Conservation (phyloP, 768 basidiomycete species). For the Trametopsis cervina region DNA sequence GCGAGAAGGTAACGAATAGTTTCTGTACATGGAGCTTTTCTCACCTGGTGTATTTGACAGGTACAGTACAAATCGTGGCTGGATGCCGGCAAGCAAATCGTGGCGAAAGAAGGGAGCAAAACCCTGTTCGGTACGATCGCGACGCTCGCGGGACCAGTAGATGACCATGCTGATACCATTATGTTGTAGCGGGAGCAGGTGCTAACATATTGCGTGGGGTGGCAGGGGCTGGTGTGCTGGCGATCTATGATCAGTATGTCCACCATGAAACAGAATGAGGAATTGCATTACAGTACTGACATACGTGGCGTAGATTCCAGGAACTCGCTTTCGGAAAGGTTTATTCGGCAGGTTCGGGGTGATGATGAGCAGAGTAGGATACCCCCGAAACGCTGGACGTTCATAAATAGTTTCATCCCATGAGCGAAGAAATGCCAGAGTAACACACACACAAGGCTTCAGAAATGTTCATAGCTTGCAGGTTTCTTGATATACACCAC, state of each 20-base stretch:
- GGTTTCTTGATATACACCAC: too few species aligned
- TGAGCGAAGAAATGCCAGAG: too few species aligned
- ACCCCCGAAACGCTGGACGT: too few species aligned
- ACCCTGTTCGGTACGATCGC: constrained; percentile 29
- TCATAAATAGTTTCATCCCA: too few species aligned
- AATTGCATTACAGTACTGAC: not conserved
- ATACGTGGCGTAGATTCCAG: constrained; percentile 27
- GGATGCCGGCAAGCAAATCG: constrained; percentile 33
- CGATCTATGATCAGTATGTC: constrained; percentile 51
- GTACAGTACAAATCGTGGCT: constrained; percentile 32
- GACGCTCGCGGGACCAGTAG: not conserved
- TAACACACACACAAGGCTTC: too few species aligned
- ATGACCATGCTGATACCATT: not conserved
- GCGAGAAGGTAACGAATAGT: constrained; percentile 25
- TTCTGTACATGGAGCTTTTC: not conserved
- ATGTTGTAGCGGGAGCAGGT: constrained; percentile 48
- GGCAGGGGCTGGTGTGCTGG: constrained; percentile 45
- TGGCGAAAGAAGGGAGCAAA: constrained; percentile 33
- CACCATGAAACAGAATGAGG: not conserved
- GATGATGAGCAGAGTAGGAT: too few species aligned
- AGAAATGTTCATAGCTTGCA: too few species aligned
- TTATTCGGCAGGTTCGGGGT: constrained; percentile 35
- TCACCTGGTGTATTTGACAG: not conserved
- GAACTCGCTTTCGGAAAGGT: constrained; percentile 44
- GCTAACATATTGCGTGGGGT: constrained; percentile 50